phyloP scores from a whole-genome alignment of 1,139 yeast genomes.

The Tardiomyces depauwii region DNA sequence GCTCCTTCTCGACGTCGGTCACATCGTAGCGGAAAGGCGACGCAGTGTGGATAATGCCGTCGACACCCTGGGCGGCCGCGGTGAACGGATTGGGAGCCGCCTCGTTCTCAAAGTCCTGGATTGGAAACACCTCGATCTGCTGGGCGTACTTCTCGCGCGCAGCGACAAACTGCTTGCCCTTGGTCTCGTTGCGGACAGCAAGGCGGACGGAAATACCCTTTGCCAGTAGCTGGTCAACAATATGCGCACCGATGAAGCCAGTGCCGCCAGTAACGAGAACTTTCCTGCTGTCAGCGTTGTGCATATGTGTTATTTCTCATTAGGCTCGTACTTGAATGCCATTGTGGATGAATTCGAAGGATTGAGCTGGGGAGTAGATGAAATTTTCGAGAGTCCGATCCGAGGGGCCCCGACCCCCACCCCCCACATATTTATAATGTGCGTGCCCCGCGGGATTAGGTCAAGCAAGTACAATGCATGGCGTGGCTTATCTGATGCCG shows the following conservation, averaged over 20 bases:
- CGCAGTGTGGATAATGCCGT: slow-evolving; percentile 33
- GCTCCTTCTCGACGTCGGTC: slow-evolving; percentile 17
- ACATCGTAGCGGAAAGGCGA: slow-evolving; percentile 25
- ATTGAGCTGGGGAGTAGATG: too few relatives aligned
- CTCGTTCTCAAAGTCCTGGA: slow-evolving; percentile 29
- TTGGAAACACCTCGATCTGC: not conserved
- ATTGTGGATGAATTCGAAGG: too few relatives aligned
- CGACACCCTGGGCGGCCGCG: slow-evolving; percentile 22
- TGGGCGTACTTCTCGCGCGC: slow-evolving; percentile 1
- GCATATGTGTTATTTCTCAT: too few relatives aligned
- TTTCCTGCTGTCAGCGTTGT: not conserved
- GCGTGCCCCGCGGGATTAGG: too few relatives aligned
- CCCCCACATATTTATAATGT: too few relatives aligned
- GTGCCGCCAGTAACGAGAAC: slow-evolving; percentile 41
- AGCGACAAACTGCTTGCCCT: not conserved
- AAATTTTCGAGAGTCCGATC: too few relatives aligned
- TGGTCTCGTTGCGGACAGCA: not conserved
- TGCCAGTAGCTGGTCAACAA: slow-evolving; percentile 20
- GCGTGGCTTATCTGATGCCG: too few relatives aligned
- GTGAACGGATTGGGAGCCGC: slow-evolving; percentile 29
- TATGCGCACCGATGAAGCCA: slow-evolving; percentile 40
- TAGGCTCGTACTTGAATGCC: too few relatives aligned
- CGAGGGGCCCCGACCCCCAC: too few relatives aligned
- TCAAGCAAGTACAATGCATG: too few relatives aligned
- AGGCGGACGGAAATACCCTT: not conserved